Evolutionary conservation across 495 filamentous ascomycete species (phyloP), one percentile per base, ranked within the genome.

Genomic region (Aspergillus conjunctus): DNA sequence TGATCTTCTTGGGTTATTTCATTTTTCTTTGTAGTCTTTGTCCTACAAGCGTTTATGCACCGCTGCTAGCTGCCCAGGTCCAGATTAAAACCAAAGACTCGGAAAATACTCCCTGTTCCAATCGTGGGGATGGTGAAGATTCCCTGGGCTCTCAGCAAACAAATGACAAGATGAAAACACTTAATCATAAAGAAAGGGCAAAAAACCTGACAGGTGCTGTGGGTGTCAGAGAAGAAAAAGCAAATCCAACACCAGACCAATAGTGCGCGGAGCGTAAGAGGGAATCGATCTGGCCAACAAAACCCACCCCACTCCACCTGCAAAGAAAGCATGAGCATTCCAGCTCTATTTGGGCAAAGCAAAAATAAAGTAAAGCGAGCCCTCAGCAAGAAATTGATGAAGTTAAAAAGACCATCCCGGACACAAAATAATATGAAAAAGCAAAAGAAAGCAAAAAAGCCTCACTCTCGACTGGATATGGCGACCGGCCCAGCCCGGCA

Each of bases 21-120:
- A 11, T 39, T 10, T 15, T 39, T 39, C 34, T 39, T 39, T 39
- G 34, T 39, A 15, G 10, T 39, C 34, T 15, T 15, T 10, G 10
- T 39, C 34, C 34, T 11, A 15, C 15, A 10, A 39, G 15, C 10
- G 34, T 15, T 39, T 3, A 3, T 39, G 34, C 7, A 39, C 15
- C 26, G 2, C 26, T 26, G 5, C 26, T 26, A n/a, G n/a, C n/a
- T n/a, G n/a, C n/a, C 26, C 14, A 26, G 21, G 26, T 14, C 33
- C 14, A 30, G 50, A 33, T 17, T 18, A 26, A 30, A 43, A 44
- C 18, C 43, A 52, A 31, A 58, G 54, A 45, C 31, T 56, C 59
- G 61, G 65, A 65, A 64, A 61, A 60, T 62, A 65, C 11, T 57
- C 59, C 65, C 65, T 59, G 57, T 33, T 51, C 59, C 59, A 51